Evolutionary conservation across 768 basidiomycete species (phyloP), one percentile per base, ranked within the genome.

Genomic region (Tricholoma saponaceum): DNA sequence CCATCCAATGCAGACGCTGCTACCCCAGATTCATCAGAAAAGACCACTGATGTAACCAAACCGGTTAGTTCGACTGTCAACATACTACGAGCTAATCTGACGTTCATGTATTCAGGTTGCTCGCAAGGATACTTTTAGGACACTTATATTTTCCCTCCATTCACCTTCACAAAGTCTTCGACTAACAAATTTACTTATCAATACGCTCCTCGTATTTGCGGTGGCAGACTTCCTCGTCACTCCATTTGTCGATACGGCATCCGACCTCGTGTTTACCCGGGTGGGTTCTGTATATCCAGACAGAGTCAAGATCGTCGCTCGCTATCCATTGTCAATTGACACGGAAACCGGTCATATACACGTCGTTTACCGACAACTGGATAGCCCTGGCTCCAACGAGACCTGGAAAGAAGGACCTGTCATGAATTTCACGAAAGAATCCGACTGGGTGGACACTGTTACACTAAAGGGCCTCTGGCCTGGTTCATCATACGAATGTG

Each of bases 221-320:
- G 61, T 68, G 22, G 64, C 67, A 25, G 89, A 92, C 66, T 79
- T 84, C 60, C 70, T 79, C 49, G 61, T 74, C 20, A 74, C 80
- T 1, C 88, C 90, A 3, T 76, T 81, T 62, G 66, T 84, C 55
- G 82, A 84, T 65, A 64, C 80, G 47, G 83, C 84, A 14, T 37
- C 70, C 8, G 77, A 80, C 64, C 79, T 89, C 58, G 70, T 74
- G 12, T 92, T 87, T 68, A 82, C 83, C 2, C 81, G 90, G 51
- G 73, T 90, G 55, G 90, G 90, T 14, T 87, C 87, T 2, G 79
- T 91, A 56, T 81, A 84, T 61, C 82, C 84, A 3, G 81, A 84
- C 62, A 72, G 74, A 44, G 85, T 74, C 58, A 90, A 88, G 67
- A 75, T 91, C 43, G 71, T 79, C 33, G 79, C 85, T 23, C 83